Evolutionary conservation across 257 asterid genomes (phyloP), one percentile per base, ranked within the genome.

Genomic region (Ilex aquifolium): DNA sequence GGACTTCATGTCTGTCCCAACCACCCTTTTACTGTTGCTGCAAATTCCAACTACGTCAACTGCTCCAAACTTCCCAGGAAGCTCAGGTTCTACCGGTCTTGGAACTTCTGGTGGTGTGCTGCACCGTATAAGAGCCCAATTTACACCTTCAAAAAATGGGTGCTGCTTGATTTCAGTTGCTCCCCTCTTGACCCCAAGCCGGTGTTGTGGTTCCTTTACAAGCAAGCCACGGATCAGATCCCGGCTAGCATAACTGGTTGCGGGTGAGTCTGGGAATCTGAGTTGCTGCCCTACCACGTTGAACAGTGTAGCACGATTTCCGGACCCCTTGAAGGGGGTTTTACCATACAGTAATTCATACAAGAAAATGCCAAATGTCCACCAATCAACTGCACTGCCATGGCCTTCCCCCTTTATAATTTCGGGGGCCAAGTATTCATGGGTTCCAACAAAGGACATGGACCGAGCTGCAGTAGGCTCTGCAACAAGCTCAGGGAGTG

Each of bases 361-460:
- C 72, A 87, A 70, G 83, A 87, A 87, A 54, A 87, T 74, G 15
- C 95, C 95, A 56, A 85, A 87, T 12, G 95, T 87, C 95, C 95
- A 87, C 95, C 95, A 87, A 62, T 88, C 95, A 60, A 88, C 95
- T 2, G 91, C 95, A 70, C 90, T 88, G 32, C 95, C 94, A 51
- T 88, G 94, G 74, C 95, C 94, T 73, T 88, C 95, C 7, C 90
- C 95, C 69, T 88, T 88, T 72, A 87, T 87, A 56, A 87, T 85
- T 68, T 87, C 95, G 2, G 90, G 93, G 57, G 95, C 95, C 36
- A 87, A 63, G 65, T 87, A 87, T 59, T 87, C 93, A 31, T 85
- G 95, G 57, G 95, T 87, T 69, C 95, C 91, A 2, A 88, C 95
- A 51, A 88, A 88, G 17, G 95, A 85, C 94, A 85, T 88, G 63